A percentile compares a stretch with the other conserved stretches of the same genome.
phyloP scores from a whole-genome alignment of 169 alveolate species.

The Eimeria acervulina region DNA sequence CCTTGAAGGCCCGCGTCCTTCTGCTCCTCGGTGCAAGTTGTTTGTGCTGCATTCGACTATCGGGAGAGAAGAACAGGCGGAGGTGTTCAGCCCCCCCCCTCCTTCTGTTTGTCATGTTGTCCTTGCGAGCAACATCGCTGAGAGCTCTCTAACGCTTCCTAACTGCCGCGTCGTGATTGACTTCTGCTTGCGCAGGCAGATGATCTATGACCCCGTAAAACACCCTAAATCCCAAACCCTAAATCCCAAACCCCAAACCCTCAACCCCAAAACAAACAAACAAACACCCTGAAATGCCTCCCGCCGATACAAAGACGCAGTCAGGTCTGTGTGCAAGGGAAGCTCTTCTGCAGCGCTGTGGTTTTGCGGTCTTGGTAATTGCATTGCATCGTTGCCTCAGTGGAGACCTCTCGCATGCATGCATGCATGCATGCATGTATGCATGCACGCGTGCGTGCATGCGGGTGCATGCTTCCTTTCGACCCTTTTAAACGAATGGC shows the following conservation, averaged over 20 bases:
- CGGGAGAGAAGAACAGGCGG: slow-evolving; percentile 84
- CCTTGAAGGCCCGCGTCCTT: not conserved
- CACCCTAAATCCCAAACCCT: not conserved
- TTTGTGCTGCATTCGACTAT: no score
- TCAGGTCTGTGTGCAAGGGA: no score
- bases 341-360: not conserved
- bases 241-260: slow-evolving; percentile 16
- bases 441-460: no score
- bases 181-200: slow-evolving; percentile 85
- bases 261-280: not conserved
- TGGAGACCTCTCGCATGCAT: no score
- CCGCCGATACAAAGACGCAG: not conserved
- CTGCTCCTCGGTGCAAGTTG: slow-evolving; percentile 55
- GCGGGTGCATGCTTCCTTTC: no score
- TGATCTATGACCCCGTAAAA: slow-evolving; percentile 82
- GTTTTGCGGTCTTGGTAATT: no score
- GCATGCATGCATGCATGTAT: no score
- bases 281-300: not conserved
- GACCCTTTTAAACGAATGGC: no score
- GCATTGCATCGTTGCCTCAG: no score
- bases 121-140: slow-evolving; percentile 96
- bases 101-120: slow-evolving; percentile 82
- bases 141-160: slow-evolving; percentile 96
- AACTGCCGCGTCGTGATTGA: slow-evolving; percentile 94
- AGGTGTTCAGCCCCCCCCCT: slow-evolving; percentile 71